phyloP scores from a whole-genome alignment of 495 filamentous ascomycete species.

The Pseudotulostoma volvatum region DNA sequence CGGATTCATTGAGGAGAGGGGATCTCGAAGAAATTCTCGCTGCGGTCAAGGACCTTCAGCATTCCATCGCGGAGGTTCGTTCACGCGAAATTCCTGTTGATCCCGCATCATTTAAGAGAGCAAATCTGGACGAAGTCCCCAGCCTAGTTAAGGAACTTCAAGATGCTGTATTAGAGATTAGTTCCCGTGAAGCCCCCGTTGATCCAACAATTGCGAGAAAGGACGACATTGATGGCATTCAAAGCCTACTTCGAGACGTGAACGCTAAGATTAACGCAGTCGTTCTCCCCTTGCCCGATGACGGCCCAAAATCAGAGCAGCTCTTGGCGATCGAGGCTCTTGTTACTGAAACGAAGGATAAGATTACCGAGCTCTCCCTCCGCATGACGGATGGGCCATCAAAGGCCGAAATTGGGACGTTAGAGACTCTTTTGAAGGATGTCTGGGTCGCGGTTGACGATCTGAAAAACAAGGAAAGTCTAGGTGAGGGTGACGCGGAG shows the following conservation, averaged over 20 bases:
- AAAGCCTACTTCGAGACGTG: conserved; percentile 69
- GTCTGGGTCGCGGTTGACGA: conserved; percentile 59
- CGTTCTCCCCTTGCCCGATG: conserved; percentile 40
- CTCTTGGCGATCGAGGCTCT: conserved; percentile 55
- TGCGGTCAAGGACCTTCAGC: conserved; percentile 42
- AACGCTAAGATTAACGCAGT: conserved; percentile 71
- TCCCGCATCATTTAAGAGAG: conserved; percentile 38
- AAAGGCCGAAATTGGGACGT: conserved; percentile 58
- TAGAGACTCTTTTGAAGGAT: conserved; percentile 63
- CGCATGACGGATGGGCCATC: conserved; percentile 44
- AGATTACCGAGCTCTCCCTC: conserved; percentile 38
- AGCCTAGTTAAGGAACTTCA: conserved; percentile 43
- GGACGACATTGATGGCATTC: conserved; percentile 76
- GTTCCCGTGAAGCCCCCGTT: conserved; percentile 20
- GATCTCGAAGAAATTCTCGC: conserved; percentile 45
- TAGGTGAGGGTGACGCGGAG: conserved; percentile 44
- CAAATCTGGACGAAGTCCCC: conserved; percentile 45
- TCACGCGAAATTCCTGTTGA: conserved; percentile 21
- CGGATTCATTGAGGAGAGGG: conserved; percentile 34
- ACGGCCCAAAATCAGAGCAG: conserved; percentile 56
- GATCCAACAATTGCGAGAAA: conserved; percentile 34
- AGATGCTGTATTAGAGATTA: conserved; percentile 31
- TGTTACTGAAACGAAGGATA: conserved; percentile 54
- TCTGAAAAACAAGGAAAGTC: conserved; percentile 42
- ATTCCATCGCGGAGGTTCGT: conserved; percentile 31